These are phyloP conservation scores for Globisporangium sylvaticum DNA, from an alignment of 352 stramenopile species.

Conservation along the genomic window DNA sequence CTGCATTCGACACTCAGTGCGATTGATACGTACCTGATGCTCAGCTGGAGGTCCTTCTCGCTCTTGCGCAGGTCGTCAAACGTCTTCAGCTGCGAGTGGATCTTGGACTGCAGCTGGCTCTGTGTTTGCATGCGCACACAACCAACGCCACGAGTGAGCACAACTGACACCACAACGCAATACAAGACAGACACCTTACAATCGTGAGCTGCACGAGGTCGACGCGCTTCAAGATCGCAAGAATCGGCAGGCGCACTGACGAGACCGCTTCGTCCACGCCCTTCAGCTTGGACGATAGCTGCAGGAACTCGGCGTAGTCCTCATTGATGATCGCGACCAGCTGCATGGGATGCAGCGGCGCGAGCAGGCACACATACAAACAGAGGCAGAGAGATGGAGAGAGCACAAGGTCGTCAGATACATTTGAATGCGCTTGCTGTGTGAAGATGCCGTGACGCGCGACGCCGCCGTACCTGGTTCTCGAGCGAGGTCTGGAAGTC, in stretches of 20 bases:
- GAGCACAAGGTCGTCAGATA: neutral
- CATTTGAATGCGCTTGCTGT: neutral
- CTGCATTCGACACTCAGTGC: neutral
- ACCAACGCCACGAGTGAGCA: neutral
- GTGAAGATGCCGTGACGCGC: neutral
- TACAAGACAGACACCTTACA: slow-evolving; percentile 22
- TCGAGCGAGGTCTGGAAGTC: slow-evolving; percentile 82
- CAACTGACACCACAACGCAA: neutral
- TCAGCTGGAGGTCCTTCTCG: slow-evolving; percentile 51
- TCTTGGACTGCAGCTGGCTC: slow-evolving; percentile 46
- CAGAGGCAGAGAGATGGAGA: neutral
- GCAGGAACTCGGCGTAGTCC: slow-evolving; percentile 87
- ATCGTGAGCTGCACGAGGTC: slow-evolving; percentile 62
- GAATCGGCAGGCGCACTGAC: slow-evolving; percentile 66
- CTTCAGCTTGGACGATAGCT: slow-evolving; percentile 86
- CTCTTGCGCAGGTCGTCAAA: slow-evolving; percentile 40
- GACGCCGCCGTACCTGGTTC: slow-evolving; percentile 45
- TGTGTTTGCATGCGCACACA: slow-evolving; percentile 13
- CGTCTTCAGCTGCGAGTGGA: slow-evolving; percentile 45
- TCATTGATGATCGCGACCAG: slow-evolving; percentile 88
- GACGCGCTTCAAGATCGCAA: slow-evolving; percentile 76
- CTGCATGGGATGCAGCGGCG: slow-evolving; percentile 10
- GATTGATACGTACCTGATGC: slow-evolving; percentile 32
- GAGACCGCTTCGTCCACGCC: slow-evolving; percentile 83
- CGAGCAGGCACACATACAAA: neutral